Evolutionary conservation across 345 rosid genomes (phyloP).

Genomic region (Sonneratia alba): DNA sequence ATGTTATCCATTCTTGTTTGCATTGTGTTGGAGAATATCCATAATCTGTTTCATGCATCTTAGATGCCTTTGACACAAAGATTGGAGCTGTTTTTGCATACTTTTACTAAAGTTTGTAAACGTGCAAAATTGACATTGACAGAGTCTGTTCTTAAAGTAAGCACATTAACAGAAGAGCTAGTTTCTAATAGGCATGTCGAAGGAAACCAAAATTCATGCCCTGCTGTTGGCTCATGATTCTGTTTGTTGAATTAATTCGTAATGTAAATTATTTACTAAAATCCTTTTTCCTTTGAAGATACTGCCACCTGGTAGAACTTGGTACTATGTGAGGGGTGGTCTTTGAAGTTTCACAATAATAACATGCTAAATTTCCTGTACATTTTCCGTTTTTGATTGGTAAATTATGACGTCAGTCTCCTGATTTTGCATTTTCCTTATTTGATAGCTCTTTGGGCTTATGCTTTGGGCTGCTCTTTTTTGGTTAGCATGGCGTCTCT

Average conservation of each 20-base stretch:
- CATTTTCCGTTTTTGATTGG: neutral
- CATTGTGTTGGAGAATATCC: neutral
- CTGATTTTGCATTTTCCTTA: neutral
- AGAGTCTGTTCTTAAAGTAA: neutral
- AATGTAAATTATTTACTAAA: neutral
- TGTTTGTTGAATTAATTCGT: neutral
- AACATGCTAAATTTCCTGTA: neutral
- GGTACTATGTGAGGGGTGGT: neutral
- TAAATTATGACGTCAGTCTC: neutral
- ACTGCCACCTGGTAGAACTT: neutral
- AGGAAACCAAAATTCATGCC: neutral
- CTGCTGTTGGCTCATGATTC: neutral
- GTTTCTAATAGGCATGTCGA: neutral
- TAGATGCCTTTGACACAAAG: neutral
- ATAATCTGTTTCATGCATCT: neutral
- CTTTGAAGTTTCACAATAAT: neutral
- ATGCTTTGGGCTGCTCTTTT: constrained; percentile 92
- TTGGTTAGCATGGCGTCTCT: constrained; percentile 98
- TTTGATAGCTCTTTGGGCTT: constrained; percentile 57
- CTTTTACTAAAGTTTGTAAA: neutral
- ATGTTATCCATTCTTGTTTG: neutral
- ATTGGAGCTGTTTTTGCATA: neutral
- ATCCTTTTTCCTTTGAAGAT: neutral
- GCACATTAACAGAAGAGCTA: neutral
- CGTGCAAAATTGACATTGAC: neutral